Conservation (phyloP, 164 flowering plant genomes). For the Platanus orientalis region DNA sequence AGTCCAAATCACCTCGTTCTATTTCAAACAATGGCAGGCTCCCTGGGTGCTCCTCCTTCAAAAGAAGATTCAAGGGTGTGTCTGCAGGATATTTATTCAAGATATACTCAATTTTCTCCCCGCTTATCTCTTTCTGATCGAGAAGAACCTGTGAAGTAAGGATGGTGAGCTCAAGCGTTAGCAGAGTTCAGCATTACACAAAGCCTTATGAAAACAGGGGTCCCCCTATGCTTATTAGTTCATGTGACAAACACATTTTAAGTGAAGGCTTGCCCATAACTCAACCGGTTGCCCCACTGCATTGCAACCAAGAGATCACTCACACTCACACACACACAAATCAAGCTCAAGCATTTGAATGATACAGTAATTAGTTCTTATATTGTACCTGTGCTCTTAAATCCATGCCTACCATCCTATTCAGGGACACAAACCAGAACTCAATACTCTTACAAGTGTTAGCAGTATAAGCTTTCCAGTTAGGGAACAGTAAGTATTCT, state of each 20-base stretch:
- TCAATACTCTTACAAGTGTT: too few relatives aligned
- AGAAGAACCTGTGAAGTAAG: constrained; percentile 63
- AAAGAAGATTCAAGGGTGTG: constrained; percentile 51
- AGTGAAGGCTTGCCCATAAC: background rate
- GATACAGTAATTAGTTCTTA: too few relatives aligned
- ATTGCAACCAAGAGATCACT: too few relatives aligned
- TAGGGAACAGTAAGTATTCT: too few relatives aligned
- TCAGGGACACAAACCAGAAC: too few relatives aligned
- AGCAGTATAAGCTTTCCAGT: too few relatives aligned
- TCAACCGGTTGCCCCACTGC: background rate
- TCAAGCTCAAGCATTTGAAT: too few relatives aligned
- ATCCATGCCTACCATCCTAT: too few relatives aligned
- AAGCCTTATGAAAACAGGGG: background rate
- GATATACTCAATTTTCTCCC: constrained; percentile 70
- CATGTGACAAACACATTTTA: background rate
- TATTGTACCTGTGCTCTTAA: too few relatives aligned
- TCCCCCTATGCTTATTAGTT: background rate
- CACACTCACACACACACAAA: too few relatives aligned
- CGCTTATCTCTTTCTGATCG: constrained; percentile 67
- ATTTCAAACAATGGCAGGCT: constrained; percentile 46
- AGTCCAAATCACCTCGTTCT: constrained; percentile 36
- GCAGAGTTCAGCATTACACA: background rate
- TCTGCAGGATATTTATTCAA: constrained; percentile 69
- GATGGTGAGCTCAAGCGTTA: background rate
- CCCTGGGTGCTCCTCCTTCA: constrained; percentile 82